phyloP scores from a whole-genome alignment of 257 asterid species.

The Osmanthus fragrans region DNA sequence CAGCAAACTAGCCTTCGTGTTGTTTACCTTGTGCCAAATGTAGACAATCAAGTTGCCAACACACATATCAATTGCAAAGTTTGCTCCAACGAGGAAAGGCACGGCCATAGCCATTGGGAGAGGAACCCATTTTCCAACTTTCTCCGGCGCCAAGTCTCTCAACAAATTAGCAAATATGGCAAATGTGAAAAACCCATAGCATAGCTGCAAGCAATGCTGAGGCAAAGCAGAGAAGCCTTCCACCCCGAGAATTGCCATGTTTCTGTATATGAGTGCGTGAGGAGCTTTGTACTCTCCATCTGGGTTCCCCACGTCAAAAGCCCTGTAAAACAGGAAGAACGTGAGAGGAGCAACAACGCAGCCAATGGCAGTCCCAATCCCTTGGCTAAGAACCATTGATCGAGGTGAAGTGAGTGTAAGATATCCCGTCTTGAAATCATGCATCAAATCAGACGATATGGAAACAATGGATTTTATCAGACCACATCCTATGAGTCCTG shows the following conservation, averaged over 20 bases:
- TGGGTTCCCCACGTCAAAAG: slow-evolving; percentile 36
- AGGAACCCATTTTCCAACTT: slow-evolving; percentile 40
- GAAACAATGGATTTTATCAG: slow-evolving; percentile 29
- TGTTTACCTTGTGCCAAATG: slow-evolving; percentile 37
- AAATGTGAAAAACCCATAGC: slow-evolving; percentile 43
- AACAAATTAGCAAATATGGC: slow-evolving; percentile 36
- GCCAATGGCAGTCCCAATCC: slow-evolving; percentile 25
- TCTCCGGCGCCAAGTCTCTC: slow-evolving; percentile 33
- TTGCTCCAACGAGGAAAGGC: slow-evolving; percentile 46
- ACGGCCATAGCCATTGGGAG: slow-evolving; percentile 58
- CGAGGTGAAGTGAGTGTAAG: slow-evolving; percentile 28
- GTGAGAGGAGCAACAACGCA: slow-evolving; percentile 23
- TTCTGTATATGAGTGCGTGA: slow-evolving; percentile 41
- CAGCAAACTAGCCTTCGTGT: slow-evolving; percentile 34
- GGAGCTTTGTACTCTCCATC: slow-evolving; percentile 50
- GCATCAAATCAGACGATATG: slow-evolving; percentile 30
- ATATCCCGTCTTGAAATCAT: slow-evolving; percentile 23
- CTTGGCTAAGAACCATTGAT: slow-evolving; percentile 28
- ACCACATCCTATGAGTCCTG: slow-evolving; percentile 29
- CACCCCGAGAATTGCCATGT: slow-evolving; percentile 56
- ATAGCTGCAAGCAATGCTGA: slow-evolving; percentile 42
- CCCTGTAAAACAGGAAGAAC: slow-evolving; percentile 22
- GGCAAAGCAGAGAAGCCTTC: slow-evolving; percentile 58
- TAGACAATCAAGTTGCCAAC: slow-evolving; percentile 48
- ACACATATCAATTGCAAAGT: slow-evolving; percentile 56